Evolutionary conservation across 2,329 filamentous ascomycete genomes (phyloP), one percentile per base, ranked within the genome.

Genomic region (Aspergillus sp.): DNA sequence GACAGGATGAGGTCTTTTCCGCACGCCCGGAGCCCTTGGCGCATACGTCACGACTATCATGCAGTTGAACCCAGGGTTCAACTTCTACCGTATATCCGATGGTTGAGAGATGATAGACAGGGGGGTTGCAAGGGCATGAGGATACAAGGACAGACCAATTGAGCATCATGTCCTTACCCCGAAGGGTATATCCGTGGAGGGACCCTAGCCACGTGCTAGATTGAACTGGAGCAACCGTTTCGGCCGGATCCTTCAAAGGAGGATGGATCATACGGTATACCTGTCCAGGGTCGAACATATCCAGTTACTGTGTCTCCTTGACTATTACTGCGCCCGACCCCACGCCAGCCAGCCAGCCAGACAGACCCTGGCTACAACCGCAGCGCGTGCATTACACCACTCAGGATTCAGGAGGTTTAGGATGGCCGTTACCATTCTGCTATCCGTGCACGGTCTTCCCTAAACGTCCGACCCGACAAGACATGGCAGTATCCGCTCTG

Each of bases 1-100:
- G 45, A 36, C 45, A 49, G 45, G 45, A 49, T 49, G 45, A 49
- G 45, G 45, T 30, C 45, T 49, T 49, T 49, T 49, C 45, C 45
- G 45, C 21, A 23, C 13, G 23, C 5, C n/a, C 23, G 15, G 15
- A 2, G 23, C 15, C 21, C 45, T 49, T 49, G 45, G 45, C 45
- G 15, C 45, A 25, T 49, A 49, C 45, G 45, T 49, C 45, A 28
- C 45, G 6, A 28, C 15, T 23, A 30, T 15, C 6, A 30, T n/a
- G 4, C 45, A 21, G 23, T 25, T 25, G 21, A 25, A 28, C 21
- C 45, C 45, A 19, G 45, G 45, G 45, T 49, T 49, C 45, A 49
- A 49, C 45, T 23, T 17, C 7, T 13, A 25, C 45, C 45, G 45
- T 8, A 49, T 49, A 49, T 49, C 41, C 19, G 21, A 45, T 7